Conservation (phyloP, 2,329 filamentous ascomycete species). For the Chaetomiaceae sp. region DNA sequence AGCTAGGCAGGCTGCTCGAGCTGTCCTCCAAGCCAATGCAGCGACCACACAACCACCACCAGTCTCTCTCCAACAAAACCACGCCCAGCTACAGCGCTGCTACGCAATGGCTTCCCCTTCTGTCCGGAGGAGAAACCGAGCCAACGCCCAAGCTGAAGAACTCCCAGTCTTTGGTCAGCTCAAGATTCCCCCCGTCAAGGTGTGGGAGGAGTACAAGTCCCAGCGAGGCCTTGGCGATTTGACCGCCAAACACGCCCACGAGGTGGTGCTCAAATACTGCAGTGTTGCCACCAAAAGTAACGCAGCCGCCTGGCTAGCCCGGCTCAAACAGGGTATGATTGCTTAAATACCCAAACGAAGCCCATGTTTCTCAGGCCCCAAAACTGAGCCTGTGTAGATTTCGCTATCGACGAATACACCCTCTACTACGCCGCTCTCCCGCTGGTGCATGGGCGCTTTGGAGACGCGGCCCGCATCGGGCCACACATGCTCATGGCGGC, state of each 20-base stretch:
- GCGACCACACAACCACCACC: too few relatives aligned
- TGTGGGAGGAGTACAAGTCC: constrained; percentile 24
- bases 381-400: constrained; percentile 16
- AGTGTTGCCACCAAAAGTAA: constrained; percentile 19
- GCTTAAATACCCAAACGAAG: not conserved
- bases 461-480: constrained; percentile 22
- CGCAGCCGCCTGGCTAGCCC: constrained; percentile 27
- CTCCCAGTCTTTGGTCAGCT: too few relatives aligned
- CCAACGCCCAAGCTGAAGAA: too few relatives aligned
- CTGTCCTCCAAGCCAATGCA: too few relatives aligned
- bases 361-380: not conserved
- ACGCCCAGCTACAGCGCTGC: too few relatives aligned
- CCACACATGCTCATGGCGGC: constrained; percentile 35
- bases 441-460: constrained; percentile 19
- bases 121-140: too few relatives aligned
- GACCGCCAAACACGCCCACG: constrained; percentile 23
- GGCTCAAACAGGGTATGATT: constrained; percentile 20
- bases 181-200: constrained; percentile 27
- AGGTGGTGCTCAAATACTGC: constrained; percentile 26
- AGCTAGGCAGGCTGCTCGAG: too few relatives aligned
- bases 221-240: constrained; percentile 18
- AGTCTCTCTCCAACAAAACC: too few relatives aligned
- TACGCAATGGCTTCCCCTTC: too few relatives aligned
- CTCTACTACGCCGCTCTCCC: constrained; percentile 33
- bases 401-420: constrained; percentile 25